Percentiles rank a stretch among this genome's conserved stretches.
Conservation (phyloP, 1,284 basidiomycete species). For the Phylloporus sp. region DNA sequence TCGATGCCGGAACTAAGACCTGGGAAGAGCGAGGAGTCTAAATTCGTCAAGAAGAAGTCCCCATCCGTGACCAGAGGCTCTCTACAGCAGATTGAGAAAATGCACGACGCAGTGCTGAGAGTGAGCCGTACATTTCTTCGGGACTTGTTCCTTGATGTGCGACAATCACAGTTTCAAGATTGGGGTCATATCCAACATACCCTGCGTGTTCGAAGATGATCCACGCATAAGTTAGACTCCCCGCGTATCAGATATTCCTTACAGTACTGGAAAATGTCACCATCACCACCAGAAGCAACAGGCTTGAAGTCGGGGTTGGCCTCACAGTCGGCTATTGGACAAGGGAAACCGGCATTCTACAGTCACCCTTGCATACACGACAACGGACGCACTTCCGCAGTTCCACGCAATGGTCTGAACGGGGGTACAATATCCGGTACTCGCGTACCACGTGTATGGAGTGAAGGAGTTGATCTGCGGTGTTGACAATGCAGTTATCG, state of each 20-base stretch:
- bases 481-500: constrained; percentile 46
- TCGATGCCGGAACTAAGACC: constrained; percentile 52
- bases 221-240: neutral
- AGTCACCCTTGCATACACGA: neutral
- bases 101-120: neutral
- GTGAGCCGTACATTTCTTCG: constrained; percentile 32
- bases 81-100: constrained; percentile 34
- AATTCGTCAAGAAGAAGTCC: constrained; percentile 44
- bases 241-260: constrained; percentile 12
- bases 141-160: constrained; percentile 43
- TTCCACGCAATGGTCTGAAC: constrained; percentile 53
- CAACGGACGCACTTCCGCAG: constrained; percentile 56
- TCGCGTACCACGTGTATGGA: constrained; percentile 61
- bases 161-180: constrained; percentile 40
- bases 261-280: constrained; percentile 54
- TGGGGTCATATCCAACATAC: constrained; percentile 45
- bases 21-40: constrained; percentile 60
- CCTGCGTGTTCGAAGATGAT: constrained; percentile 24
- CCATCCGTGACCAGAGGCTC: constrained; percentile 56
- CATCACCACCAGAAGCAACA: constrained; percentile 66
- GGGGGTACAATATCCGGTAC: constrained; percentile 58
- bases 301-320: constrained; percentile 61
- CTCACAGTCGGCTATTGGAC: constrained; percentile 51
- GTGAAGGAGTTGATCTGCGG: constrained; percentile 52
- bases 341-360: neutral